These are phyloP conservation scores for Aspergillus saccharolyticus DNA, from an alignment of 495 filamentous ascomycete genomes.

Conservation along the genomic window DNA sequence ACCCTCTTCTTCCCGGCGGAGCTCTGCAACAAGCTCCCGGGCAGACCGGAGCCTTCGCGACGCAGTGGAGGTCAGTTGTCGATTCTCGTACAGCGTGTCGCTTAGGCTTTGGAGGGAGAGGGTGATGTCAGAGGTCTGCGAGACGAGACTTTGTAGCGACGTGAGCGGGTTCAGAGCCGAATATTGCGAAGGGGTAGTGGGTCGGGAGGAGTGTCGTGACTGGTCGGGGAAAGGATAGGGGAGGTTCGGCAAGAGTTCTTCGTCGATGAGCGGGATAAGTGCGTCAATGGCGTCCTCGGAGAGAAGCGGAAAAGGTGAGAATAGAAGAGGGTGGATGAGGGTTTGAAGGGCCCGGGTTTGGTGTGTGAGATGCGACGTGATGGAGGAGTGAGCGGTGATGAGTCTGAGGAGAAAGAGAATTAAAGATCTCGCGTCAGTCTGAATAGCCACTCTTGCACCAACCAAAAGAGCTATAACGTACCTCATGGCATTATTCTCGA, in stretches of 20 bases:
- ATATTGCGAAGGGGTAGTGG: constrained; percentile 31
- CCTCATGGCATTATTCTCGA: constrained; percentile 78
- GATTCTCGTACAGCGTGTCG: constrained; percentile 93
- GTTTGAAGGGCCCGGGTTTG: constrained; percentile 78
- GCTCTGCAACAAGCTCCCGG: constrained; percentile 74
- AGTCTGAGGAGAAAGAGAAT: constrained; percentile 64
- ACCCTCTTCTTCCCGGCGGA: constrained; percentile 74
- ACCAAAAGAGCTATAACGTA: constrained; percentile 30
- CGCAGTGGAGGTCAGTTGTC: constrained; percentile 77
- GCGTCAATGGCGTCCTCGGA: constrained; percentile 63
- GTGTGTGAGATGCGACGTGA: constrained; percentile 77
- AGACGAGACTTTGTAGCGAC: constrained; percentile 48
- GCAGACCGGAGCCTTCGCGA: constrained; percentile 68
- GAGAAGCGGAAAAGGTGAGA: constrained; percentile 48
- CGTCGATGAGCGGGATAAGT: constrained; percentile 60
- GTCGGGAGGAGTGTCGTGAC: constrained; percentile 44
- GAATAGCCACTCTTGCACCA: neutral
- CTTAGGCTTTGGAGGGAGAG: constrained; percentile 75
- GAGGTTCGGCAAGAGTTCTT: constrained; percentile 45
- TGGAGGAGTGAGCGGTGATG: constrained; percentile 80
- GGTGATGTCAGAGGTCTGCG: constrained; percentile 68
- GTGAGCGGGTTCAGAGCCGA: constrained; percentile 42
- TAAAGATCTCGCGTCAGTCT: constrained; percentile 15
- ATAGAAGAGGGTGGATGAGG: constrained; percentile 63
- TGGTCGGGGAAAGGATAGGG: constrained; percentile 47